Conservation (phyloP, 2,329 filamentous ascomycete species). For the Cladosporium cucumerinum region DNA sequence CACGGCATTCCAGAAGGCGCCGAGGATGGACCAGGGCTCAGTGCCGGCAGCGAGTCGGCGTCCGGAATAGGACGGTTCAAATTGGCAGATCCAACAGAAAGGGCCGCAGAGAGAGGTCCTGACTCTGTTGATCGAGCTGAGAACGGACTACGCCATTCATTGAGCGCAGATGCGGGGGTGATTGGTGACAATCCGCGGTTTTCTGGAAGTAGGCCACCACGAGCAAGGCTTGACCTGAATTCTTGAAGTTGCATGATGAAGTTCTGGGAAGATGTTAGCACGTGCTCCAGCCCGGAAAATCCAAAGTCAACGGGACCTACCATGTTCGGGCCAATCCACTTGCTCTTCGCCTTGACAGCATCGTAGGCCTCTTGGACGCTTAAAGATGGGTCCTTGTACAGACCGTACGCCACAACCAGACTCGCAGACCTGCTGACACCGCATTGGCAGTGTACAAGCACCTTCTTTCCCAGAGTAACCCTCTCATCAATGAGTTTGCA, state of each 20-base stretch:
- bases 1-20: slow-evolving; percentile 63
- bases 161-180: slow-evolving; percentile 33
- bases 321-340: slow-evolving; percentile 91
- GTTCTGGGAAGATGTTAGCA: slow-evolving; percentile 41
- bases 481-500: slow-evolving; percentile 73
- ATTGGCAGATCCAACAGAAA: slow-evolving; percentile 3
- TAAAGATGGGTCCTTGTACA: slow-evolving; percentile 73
- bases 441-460: slow-evolving; percentile 81
- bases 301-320: background rate
- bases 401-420: slow-evolving; percentile 79
- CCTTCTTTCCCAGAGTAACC: slow-evolving; percentile 69
- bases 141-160: slow-evolving; percentile 33
- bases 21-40: slow-evolving; percentile 61
- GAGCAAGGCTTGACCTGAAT: slow-evolving; percentile 54
- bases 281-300: background rate
- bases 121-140: slow-evolving; percentile 19
- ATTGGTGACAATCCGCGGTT: slow-evolving; percentile 34
- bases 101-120: slow-evolving; percentile 2
- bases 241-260: slow-evolving; percentile 86
- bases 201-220: slow-evolving; percentile 34
- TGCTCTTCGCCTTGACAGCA: slow-evolving; percentile 73
- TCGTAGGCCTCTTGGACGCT: slow-evolving; percentile 82
- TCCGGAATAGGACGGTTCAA: slow-evolving; percentile 6
- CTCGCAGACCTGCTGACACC: slow-evolving; percentile 82
- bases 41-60: slow-evolving; percentile 28